A percentile compares a stretch with the other conserved stretches of the same genome.
These are phyloP conservation scores for Suillus americanus DNA, from an alignment of 768 basidiomycete genomes.

Conservation along the genomic window DNA sequence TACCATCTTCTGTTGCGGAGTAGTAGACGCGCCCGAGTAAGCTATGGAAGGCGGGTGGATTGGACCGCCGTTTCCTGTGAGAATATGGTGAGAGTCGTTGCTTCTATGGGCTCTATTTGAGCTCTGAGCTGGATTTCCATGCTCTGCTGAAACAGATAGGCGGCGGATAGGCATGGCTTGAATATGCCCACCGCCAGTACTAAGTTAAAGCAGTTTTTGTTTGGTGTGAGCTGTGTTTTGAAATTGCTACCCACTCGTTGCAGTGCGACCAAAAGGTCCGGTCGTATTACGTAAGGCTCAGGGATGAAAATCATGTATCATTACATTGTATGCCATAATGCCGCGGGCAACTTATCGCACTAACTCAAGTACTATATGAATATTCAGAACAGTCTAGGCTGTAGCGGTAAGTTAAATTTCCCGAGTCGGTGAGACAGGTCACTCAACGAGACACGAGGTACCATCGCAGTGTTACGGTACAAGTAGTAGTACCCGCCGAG, in stretches of 20 bases:
- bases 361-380: background rate
- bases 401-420: background rate
- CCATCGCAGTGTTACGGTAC: background rate
- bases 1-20: conserved; percentile 74
- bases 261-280: conserved; percentile 6
- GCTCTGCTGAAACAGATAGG: conserved; percentile 58
- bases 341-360: background rate
- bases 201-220: conserved; percentile 4
- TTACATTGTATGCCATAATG: background rate
- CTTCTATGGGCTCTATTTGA: conserved; percentile 57
- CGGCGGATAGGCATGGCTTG: conserved; percentile 53
- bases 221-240: conserved; percentile 1
- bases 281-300: background rate
- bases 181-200: conserved; percentile 25
- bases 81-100: conserved; percentile 57
- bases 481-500: background rate
- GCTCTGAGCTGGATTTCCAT: conserved; percentile 31
- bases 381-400: background rate
- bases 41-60: conserved; percentile 35
- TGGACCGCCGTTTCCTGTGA: conserved; percentile 28
- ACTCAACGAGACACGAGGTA: background rate
- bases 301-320: background rate
- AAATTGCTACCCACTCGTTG: background rate
- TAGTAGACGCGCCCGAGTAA: conserved; percentile 40
- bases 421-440: background rate